Percentiles rank a stretch among this genome's conserved stretches.
Conservation (phyloP, 129 eudicot species). For the Flaveria sonorensis region DNA sequence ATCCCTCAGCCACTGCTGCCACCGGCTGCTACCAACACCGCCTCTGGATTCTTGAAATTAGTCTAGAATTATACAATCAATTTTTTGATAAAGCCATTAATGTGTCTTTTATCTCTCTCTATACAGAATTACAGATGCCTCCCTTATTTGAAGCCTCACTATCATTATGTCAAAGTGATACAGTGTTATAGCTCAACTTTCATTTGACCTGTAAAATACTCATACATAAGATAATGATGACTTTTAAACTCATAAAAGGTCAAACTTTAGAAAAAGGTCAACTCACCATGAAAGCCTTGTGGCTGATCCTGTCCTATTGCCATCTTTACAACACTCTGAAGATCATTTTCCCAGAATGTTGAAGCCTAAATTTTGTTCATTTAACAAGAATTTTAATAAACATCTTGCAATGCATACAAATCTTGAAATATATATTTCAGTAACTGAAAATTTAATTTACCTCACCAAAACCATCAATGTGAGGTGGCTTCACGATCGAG, state of each 20-base stretch:
- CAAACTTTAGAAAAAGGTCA: conserved; percentile 26
- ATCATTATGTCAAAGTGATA: conserved; percentile 15
- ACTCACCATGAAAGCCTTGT: conserved; percentile 59
- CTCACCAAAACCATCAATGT: conserved; percentile 38
- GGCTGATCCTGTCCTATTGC: conserved; percentile 65
- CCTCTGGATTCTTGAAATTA: conserved; percentile 39
- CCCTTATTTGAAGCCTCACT: conserved; percentile 26
- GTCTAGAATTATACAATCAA: conserved; percentile 44
- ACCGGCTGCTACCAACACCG: not conserved
- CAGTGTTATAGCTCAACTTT: conserved; percentile 62
- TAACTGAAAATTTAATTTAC: conserved; percentile 31
- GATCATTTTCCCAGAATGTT: conserved; percentile 76
- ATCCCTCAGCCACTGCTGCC: not conserved
- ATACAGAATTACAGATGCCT: conserved; percentile 51
- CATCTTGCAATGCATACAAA: not conserved
- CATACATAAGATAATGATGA: conserved; percentile 21
- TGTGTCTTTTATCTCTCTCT: too few relatives aligned
- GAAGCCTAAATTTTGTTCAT: conserved; percentile 43
- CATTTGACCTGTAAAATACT: conserved; percentile 48
- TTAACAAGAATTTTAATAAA: not conserved
- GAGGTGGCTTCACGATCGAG: conserved; percentile 42
- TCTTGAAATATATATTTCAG: not conserved
- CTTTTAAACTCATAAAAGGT: conserved; percentile 21
- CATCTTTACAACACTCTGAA: conserved; percentile 80
- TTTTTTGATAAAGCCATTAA: conserved; percentile 10